Evolutionary conservation across 1,284 basidiomycete genomes (phyloP).

Genomic region (Sporisorium scitamineum): DNA sequence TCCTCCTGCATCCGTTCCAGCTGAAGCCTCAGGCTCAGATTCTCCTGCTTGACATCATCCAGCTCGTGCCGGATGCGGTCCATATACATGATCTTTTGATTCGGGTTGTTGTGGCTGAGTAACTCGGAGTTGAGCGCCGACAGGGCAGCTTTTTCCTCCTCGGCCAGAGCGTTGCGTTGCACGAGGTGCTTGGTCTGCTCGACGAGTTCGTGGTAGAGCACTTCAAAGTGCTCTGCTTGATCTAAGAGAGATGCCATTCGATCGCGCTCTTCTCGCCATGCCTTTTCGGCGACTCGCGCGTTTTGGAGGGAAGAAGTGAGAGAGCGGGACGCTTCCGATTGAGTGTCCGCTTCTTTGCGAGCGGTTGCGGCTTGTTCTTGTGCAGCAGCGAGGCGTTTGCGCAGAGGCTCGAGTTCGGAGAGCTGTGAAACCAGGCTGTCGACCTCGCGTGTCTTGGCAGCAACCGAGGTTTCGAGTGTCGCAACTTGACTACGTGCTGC

Average conservation of each 20-base stretch:
- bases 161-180: constrained; percentile 34
- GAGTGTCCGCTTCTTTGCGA: constrained; percentile 17
- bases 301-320: constrained; percentile 32
- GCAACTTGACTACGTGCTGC: constrained; percentile 19
- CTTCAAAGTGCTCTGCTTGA: constrained; percentile 24
- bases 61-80: constrained; percentile 40
- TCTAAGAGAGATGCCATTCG: constrained; percentile 31
- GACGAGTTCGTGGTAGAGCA: constrained; percentile 40
- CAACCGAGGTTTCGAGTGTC: constrained; percentile 20
- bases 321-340: constrained; percentile 30
- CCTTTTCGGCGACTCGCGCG: constrained; percentile 35
- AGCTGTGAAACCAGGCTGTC: constrained; percentile 21
- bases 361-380: constrained; percentile 17
- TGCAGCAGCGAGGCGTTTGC: constrained; percentile 21
- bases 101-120: constrained; percentile 46
- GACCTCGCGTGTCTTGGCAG: constrained; percentile 32
- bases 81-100: constrained; percentile 54
- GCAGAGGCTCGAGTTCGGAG: constrained; percentile 27
- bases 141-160: constrained; percentile 34
- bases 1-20: constrained; percentile 28
- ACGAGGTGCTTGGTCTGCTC: constrained; percentile 38
- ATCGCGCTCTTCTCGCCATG: constrained; percentile 39
- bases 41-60: constrained; percentile 38
- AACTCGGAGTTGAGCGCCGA: constrained; percentile 44
- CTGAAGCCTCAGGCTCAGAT: constrained; percentile 20